These are phyloP conservation scores for Boletellus sp. DNA, from an alignment of 768 basidiomycete genomes.

Conservation along the genomic window DNA sequence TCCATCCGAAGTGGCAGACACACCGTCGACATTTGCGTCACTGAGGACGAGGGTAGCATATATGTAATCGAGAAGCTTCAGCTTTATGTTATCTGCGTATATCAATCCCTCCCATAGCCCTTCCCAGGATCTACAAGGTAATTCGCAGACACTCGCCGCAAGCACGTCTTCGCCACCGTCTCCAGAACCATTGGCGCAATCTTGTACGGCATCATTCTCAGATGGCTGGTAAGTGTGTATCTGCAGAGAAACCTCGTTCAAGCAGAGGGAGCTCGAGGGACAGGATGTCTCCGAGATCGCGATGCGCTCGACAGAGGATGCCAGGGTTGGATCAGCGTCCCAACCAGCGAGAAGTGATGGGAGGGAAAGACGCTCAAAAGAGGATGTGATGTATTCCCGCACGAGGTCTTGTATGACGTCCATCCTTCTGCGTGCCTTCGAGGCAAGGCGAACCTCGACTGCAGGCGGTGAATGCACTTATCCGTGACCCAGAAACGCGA, in stretches of 20 bases:
- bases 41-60: conserved; percentile 92
- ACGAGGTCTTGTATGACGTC: conserved; percentile 71
- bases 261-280: conserved; percentile 48
- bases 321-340: conserved; percentile 70
- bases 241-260: conserved; percentile 61
- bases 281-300: conserved; percentile 67
- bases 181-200: conserved; percentile 59
- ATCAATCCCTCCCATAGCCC: conserved; percentile 93
- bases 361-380: conserved; percentile 63
- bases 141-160: conserved; percentile 85
- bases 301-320: conserved; percentile 73
- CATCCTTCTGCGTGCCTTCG: conserved; percentile 66
- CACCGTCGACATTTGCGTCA: conserved; percentile 82
- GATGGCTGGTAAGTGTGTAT: conserved; percentile 88
- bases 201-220: conserved; percentile 64
- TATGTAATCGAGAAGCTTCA: conserved; percentile 88
- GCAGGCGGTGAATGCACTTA: neutral
- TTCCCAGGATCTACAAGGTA: conserved; percentile 81
- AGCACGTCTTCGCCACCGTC: conserved; percentile 67
- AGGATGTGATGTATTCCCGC: conserved; percentile 47
- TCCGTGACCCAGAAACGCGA: neutral
- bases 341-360: conserved; percentile 75
- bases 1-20: conserved; percentile 26
- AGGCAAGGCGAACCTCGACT: conserved; percentile 84
- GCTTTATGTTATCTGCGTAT: conserved; percentile 80